Base-by-base conservation (phyloP, 768 basidiomycete genomes). In the button mushroom (Agaricus bisporus) region DNA sequence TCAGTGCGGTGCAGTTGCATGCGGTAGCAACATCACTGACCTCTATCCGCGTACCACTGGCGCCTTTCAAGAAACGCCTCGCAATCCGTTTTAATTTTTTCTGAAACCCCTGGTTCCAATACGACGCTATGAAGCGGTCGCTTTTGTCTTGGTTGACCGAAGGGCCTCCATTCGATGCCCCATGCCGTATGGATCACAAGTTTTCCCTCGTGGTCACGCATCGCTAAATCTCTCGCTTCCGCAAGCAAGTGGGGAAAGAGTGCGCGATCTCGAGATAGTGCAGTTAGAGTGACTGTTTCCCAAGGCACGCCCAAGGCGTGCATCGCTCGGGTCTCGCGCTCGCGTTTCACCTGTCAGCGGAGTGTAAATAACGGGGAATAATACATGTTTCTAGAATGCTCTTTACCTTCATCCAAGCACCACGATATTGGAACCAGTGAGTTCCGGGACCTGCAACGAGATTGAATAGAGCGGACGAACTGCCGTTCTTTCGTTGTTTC, bases 1-100 rank as follows among this genome's bases (percentile, higher is more conserved):
- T 32, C 55, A 41, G 55, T n/a, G 28, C 20, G 41, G 17, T 9
- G 25, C 18, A 45, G 44, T 37, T 26, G 41, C 17, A 42, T 9
- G 39, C 37, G 47, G 48, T 49, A 39, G 5, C 9, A 45, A 36
- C 18, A 35, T 22, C 26, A 64, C 82, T 60, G 59, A 86, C 95
- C 97, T 81, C 97, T 77, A 64, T 98, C 91, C 32, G 91, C 91
- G 68, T 99, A 99, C 97, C 97, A 99, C 61, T 85, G 80, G 26
- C 88, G 81, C 57, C 97, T 75, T 5, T 74, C 76, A 57, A 98
- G 73, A 68, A 99, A 99, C 5, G 86, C 78, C 56, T 78, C 81
- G 41, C 95, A 71, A 65, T 99, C 97, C 6, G 68, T 63, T 63
- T 87, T 83, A n/a, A 99, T 83, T 59, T 76, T 79, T 70, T 94